Base-by-base conservation (phyloP, 257 asterid genomes). In the Rehmannia glutinosa region DNA sequence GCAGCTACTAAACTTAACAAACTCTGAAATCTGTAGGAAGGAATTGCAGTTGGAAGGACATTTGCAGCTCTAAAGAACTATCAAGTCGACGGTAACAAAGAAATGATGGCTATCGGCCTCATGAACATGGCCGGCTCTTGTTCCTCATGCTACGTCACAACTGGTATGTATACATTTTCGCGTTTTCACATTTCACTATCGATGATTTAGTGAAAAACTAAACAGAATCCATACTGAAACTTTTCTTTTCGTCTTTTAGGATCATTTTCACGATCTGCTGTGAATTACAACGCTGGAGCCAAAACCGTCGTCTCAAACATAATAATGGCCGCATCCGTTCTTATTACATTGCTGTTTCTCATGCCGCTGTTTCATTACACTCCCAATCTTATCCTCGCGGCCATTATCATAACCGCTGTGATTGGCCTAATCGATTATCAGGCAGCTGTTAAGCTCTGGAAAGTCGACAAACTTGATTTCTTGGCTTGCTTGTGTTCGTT, bases 51-150 rank as follows among this genome's bases (percentile, higher is more conserved):
- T 13, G 99, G 99, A 64, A 80, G 97, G 51, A 93, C 99, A 33
- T 93, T 93, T 79, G 99, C 97, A 9, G 57, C 89, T 24, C 54
- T 93, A 55, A 80, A 81, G 68, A 90, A 93, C 70, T 93, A 93
- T 85, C 97, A 90, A 86, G 92, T 93, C 32, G 99, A 93, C 68
- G 99, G 97, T 30, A 90, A 93, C 83, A 86, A 90, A 81, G 99
- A 93, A 83, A 93, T 93, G 99, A 80, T 90, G 96, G 99, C 97
- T 33, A 86, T 93, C 53, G 99, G 99, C 74, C 77, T 93, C 13
- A 93, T 93, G 99, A 93, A 93, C 75, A 90, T 93, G 88, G 96
- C 91, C n/a, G 99, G 99, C 27, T 93, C 96, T 64, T 90, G 96
- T 50, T 84, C 95, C 55, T 93, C 99, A 0, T 93, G 99, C 73